Evolutionary conservation across 805 yeast genomes (phyloP), one percentile per base, ranked within the genome.

Genomic region (Henningerozyma blattae): DNA sequence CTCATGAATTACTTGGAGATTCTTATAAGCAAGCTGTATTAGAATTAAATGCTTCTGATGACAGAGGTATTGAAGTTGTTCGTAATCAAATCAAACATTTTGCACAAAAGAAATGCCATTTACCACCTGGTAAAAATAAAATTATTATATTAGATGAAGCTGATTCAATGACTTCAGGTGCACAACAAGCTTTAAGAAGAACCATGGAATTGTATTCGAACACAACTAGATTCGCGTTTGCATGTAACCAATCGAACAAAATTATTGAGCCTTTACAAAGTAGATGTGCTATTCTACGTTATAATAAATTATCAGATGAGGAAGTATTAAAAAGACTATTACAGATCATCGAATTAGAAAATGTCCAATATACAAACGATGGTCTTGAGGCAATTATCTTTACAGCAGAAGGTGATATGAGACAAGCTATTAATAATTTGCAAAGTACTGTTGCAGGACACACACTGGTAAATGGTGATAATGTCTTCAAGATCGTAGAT

Each of bases 371-470:
- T 56, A 74, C 87, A 14, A 82, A 85, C 40, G 95, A 85, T 55
- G 98, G 98, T 0, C 59, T 91, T 24, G 85, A 85, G 44, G 97
- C 98, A 0, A 67, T 91, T 38, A 75, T 91, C 13, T 91, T 91
- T 60, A 79, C 96, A 0, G 93, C 95, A 0, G 98, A 91, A 52
- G 98, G 98, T 39, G 98, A 91, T 54, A 89, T 91, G 98, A 75
- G 98, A 56, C 98, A 91, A 58, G 98, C 97, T 0, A 72, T 91
- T 31, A 91, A 91, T 52, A 91, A 91, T 57, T 56, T 91, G 38
- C 98, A 91, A 54, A 78, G 94, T 49, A 86, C 96, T 0, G 89
- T 78, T 22, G 85, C 95, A 1, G 98, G 98, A 2, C 87, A 87
- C 59, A 87, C 81, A 3, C 68, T 82, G 35, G 95, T 91, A n/a